Evolutionary conservation across 2,329 filamentous ascomycete genomes (phyloP).

Genomic region (Byssothecium circinans): DNA sequence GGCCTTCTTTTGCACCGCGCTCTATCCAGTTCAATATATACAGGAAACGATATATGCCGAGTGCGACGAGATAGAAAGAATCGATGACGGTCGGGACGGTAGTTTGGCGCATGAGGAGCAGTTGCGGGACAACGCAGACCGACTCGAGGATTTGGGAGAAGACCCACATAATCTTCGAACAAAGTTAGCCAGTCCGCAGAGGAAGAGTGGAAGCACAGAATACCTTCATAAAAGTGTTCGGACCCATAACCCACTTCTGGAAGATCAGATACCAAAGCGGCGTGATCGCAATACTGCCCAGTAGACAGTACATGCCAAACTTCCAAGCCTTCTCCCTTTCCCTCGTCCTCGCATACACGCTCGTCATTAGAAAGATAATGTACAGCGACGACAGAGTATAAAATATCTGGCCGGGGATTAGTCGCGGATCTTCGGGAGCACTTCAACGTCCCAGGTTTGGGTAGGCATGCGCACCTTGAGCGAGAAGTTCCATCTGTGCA

Average conservation of each 20-base stretch:
- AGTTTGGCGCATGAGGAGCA: constrained; percentile 90
- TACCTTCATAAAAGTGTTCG: constrained; percentile 45
- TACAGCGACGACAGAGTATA: constrained; percentile 85
- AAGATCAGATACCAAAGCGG: constrained; percentile 75
- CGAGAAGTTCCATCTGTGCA: constrained; percentile 61
- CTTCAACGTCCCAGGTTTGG: background rate
- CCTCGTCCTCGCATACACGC: constrained; percentile 80
- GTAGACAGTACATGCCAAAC: constrained; percentile 70
- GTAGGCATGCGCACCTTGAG: constrained; percentile 61
- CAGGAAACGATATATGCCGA: constrained; percentile 84
- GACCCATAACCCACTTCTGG: constrained; percentile 49
- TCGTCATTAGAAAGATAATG: constrained; percentile 85
- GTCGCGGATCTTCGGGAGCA: constrained; percentile 3
- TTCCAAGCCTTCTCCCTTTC: constrained; percentile 95
- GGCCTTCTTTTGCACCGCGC: constrained; percentile 61
- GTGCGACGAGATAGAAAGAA: constrained; percentile 88
- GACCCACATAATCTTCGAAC: constrained; percentile 67
- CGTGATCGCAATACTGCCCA: constrained; percentile 66
- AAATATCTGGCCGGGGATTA: constrained; percentile 59
- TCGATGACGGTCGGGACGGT: constrained; percentile 94
- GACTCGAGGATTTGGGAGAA: constrained; percentile 94
- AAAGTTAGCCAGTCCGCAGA: constrained; percentile 1
- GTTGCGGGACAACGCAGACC: constrained; percentile 85
- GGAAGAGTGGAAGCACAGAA: constrained; percentile 9
- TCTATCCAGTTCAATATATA: constrained; percentile 93